Evolutionary conservation across 2,329 filamentous ascomycete genomes (phyloP).

Genomic region (Penicillium capsulatum): DNA sequence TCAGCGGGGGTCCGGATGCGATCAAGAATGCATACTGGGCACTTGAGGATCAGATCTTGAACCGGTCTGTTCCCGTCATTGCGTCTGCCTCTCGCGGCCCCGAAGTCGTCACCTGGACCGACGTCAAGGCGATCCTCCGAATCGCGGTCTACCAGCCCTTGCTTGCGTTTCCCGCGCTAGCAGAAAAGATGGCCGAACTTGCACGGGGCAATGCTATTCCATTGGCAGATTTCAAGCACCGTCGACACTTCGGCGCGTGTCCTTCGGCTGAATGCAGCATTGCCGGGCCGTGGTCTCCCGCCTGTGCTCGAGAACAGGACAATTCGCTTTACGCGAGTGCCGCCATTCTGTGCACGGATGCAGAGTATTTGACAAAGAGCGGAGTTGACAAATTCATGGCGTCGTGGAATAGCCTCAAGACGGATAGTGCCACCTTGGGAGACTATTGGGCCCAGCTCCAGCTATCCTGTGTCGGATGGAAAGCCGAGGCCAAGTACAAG

Average conservation of each 20-base stretch:
- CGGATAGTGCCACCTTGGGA: slow-evolving; percentile 27
- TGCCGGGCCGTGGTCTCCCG: slow-evolving; percentile 30
- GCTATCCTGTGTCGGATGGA: slow-evolving; percentile 38
- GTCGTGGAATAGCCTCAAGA: slow-evolving; percentile 21
- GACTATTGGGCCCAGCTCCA: slow-evolving; percentile 40
- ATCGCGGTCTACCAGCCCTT: slow-evolving; percentile 34
- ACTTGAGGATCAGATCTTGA: slow-evolving; percentile 24
- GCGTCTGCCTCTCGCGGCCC: slow-evolving; percentile 29
- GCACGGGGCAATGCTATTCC: slow-evolving; percentile 23
- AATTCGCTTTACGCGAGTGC: slow-evolving; percentile 28
- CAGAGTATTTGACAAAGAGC: slow-evolving; percentile 20
- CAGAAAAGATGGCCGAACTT: slow-evolving; percentile 25
- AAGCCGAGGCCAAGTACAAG: slow-evolving; percentile 31
- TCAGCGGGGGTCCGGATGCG: slow-evolving; percentile 21
- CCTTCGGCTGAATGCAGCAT: slow-evolving; percentile 26
- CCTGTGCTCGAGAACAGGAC: slow-evolving; percentile 24
- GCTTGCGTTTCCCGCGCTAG: slow-evolving; percentile 26
- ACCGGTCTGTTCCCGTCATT: slow-evolving; percentile 28
- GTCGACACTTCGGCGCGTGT: slow-evolving; percentile 23
- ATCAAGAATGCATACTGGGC: slow-evolving; percentile 26
- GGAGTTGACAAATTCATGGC: slow-evolving; percentile 20
- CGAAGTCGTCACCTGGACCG: slow-evolving; percentile 36
- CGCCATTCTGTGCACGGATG: slow-evolving; percentile 33
- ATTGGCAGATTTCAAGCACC: slow-evolving; percentile 32
- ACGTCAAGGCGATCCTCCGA: slow-evolving; percentile 30